Evolutionary conservation across 257 asterid species (phyloP).

Genomic region (Petunia axillaris): DNA sequence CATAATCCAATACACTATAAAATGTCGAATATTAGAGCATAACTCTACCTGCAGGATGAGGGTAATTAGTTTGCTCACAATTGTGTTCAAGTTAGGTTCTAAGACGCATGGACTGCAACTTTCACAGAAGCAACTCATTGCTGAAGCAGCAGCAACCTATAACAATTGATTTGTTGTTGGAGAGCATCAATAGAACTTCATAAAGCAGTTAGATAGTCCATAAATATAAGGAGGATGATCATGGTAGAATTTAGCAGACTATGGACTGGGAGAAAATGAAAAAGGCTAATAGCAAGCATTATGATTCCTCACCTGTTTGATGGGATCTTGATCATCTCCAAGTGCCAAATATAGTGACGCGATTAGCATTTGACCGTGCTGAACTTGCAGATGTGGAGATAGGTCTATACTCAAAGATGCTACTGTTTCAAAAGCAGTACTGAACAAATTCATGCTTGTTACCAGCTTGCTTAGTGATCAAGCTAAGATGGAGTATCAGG

Average conservation of each 20-base stretch:
- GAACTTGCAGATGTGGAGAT: neutral
- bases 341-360: neutral
- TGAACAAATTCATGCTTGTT: too few species aligned
- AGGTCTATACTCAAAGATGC: neutral
- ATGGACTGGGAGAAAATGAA: neutral
- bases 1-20: neutral
- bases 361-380: neutral
- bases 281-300: neutral
- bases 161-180: neutral
- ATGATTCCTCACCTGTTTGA: neutral
- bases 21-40: neutral
- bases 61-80: neutral
- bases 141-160: neutral
- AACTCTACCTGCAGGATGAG: neutral
- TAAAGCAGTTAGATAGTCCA: neutral
- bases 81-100: neutral
- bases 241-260: neutral
- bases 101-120: neutral
- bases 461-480: too few species aligned
- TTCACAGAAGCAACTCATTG: neutral
- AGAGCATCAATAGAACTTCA: neutral
- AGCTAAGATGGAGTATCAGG: too few species aligned
- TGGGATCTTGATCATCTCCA: neutral
- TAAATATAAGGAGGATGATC: neutral
- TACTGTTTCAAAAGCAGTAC: constrained; percentile 10